Percentiles rank a stretch among this genome's conserved stretches.
phyloP scores from a whole-genome alignment of 2,329 filamentous ascomycete genomes.

The Xylariaceae sp. region DNA sequence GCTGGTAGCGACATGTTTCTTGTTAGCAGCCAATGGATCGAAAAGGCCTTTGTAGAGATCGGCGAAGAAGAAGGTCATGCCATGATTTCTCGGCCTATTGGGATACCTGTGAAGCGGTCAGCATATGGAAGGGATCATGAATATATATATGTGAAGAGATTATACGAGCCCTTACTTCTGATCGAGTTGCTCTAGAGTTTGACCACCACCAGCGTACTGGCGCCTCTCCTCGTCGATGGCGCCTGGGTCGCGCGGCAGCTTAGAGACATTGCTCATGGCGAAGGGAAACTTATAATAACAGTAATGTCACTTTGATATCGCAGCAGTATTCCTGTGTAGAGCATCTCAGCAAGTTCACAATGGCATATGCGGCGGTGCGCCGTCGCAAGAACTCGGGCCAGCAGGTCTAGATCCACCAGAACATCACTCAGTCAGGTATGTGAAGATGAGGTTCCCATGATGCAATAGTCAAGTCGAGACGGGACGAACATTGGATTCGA shows the following conservation, averaged over 20 bases:
- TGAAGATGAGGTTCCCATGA: too few relatives aligned
- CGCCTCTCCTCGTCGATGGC: constrained; percentile 47
- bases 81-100: constrained; percentile 74
- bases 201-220: constrained; percentile 42
- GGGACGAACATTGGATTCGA: too few relatives aligned
- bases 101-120: constrained; percentile 59
- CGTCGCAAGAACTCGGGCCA: too few relatives aligned
- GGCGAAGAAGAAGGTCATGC: constrained; percentile 75
- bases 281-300: not conserved
- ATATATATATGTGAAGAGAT: too few relatives aligned
- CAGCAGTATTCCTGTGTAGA: too few relatives aligned
- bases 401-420: too few relatives aligned
- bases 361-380: not conserved
- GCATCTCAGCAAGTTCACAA: not conserved
- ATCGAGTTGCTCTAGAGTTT: constrained; percentile 41
- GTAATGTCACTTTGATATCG: too few relatives aligned
- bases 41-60: constrained; percentile 74
- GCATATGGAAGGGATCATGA: not conserved
- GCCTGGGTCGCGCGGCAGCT: constrained; percentile 33
- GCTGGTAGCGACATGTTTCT: constrained; percentile 59
- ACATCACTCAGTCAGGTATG: too few relatives aligned
- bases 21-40: constrained; percentile 72
- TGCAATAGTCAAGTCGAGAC: too few relatives aligned
- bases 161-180: constrained; percentile 34
- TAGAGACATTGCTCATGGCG: constrained; percentile 34